Percentiles rank a stretch among this genome's conserved stretches.
phyloP scores from a whole-genome alignment of 768 basidiomycete species.

The Kwoniella europaea region DNA sequence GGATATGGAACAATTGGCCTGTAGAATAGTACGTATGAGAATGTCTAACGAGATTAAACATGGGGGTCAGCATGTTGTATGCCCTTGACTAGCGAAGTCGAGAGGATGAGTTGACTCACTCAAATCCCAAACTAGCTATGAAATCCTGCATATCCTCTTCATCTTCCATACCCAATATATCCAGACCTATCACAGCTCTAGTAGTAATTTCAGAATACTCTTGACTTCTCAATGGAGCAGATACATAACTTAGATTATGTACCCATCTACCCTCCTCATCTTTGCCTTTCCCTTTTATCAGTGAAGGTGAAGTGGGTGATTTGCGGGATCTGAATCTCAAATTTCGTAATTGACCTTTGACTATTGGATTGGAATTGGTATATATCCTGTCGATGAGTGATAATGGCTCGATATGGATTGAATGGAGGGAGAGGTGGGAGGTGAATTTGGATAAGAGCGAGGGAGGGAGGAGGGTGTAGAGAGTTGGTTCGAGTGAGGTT shows the following conservation, averaged over 20 bases:
- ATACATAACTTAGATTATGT: conserved; percentile 37
- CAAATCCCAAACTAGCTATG: conserved; percentile 36
- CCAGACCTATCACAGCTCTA: conserved; percentile 35
- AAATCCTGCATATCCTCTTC: conserved; percentile 35
- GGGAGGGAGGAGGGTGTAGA: conserved; percentile 44
- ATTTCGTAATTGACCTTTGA: conserved; percentile 36
- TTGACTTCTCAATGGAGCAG: conserved; percentile 26
- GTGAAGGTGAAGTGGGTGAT: neutral
- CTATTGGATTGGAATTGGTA: conserved; percentile 29
- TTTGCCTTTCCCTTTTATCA: conserved; percentile 1
- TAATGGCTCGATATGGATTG: conserved; percentile 36
- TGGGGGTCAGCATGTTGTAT: too few species aligned
- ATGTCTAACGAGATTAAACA: conserved; percentile 16
- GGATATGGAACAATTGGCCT: conserved; percentile 38
- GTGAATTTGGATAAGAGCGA: conserved; percentile 14
- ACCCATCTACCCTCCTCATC: conserved; percentile 4
- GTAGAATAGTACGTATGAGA: conserved; percentile 35
- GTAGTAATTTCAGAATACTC: conserved; percentile 43
- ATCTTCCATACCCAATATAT: conserved; percentile 22
- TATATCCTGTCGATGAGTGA: conserved; percentile 30
- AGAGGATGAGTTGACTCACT: conserved; percentile 41
- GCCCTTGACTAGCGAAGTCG: neutral
- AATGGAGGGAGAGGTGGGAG: conserved; percentile 38
- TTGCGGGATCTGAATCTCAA: conserved; percentile 27
- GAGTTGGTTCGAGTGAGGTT: conserved; percentile 34